Percentiles rank a stretch among this genome's conserved stretches.
phyloP scores from a whole-genome alignment of 78 protist species.

The Capsaspora owczarzaki region DNA sequence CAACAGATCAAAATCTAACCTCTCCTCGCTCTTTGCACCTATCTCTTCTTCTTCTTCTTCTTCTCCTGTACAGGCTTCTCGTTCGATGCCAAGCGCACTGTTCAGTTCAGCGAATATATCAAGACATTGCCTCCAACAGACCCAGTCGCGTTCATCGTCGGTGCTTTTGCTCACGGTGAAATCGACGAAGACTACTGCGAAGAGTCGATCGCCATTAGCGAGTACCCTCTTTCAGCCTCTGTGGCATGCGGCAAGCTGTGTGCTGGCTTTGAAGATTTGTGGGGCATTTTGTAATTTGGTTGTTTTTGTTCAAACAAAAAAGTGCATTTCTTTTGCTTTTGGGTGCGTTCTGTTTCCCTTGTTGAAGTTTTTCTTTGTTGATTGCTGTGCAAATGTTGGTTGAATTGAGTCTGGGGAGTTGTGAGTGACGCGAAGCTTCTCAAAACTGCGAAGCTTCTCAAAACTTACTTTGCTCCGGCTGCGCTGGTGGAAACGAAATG shows the following conservation, averaged over 20 bases:
- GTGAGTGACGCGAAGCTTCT: too few species aligned
- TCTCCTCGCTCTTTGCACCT: neutral
- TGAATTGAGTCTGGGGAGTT: too few species aligned
- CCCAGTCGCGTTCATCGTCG: constrained; percentile 70
- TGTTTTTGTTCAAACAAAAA: neutral
- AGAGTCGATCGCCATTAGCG: constrained; percentile 58
- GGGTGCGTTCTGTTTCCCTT: too few species aligned
- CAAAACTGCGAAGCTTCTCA: too few species aligned
- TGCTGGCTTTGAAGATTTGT: constrained; percentile 65
- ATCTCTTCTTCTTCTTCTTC: neutral
- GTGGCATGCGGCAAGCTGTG: constrained; percentile 64
- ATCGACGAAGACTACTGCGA: constrained; percentile 57
- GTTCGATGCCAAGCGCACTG: constrained; percentile 16
- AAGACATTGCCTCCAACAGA: constrained; percentile 13
- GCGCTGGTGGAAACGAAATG: too few species aligned
- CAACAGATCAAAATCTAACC: neutral
- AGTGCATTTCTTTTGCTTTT: neutral
- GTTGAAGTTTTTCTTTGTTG: too few species aligned
- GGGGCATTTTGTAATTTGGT: constrained; percentile 64
- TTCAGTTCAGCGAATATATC: constrained; percentile 6
- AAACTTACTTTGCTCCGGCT: too few species aligned
- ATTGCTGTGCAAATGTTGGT: too few species aligned
- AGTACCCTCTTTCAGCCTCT: constrained; percentile 78
- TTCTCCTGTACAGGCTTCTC: neutral
- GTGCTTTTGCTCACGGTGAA: constrained; percentile 81